Base-by-base conservation (phyloP, 495 filamentous ascomycete species). In the Podospora pseudocomata region DNA sequence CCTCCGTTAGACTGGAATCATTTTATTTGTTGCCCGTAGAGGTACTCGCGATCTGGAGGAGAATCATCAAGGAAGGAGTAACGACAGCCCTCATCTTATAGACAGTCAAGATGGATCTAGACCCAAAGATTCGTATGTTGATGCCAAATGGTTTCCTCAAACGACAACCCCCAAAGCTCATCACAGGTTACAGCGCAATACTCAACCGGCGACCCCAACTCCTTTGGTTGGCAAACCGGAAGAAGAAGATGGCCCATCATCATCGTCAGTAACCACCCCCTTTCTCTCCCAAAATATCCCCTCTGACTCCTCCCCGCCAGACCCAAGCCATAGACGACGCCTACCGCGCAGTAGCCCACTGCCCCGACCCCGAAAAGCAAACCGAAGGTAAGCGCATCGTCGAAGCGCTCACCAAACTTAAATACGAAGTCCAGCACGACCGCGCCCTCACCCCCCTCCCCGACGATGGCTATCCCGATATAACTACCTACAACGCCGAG, bases 381-480 rank as follows among this genome's bases (percentile, higher is more conserved):
- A 85, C 85, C 28, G 95, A 99, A 73, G 95, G 95, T 68, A 97
- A 97, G 80, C 81, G 77, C 68, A 95, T 99, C 68, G 85, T 96
- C 53, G 88, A 89, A 76, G 86, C 90, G 64, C 82, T 99, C 2
- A 90, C 91, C 16, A 87, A 85, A 73, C 83, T 99, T 69, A 99
- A 99, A 80, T 97, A 98, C 80, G 94, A 99, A 81, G 78, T 97
- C 57, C 95, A 97, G 75, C 95, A 99, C 77, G 87, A 97, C 75
- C 86, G 93, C 56, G 82, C 88, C 69, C 77, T 99, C 73, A 92
- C 85, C 93, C 92, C 93, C 9, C 81, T 99, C 3, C 81, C 80
- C 23, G 93, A 98, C 71, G 95, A 98, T 77, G 92, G 92, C 26
- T 76, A 85, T 58, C 78, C 86, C 16, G 95, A 96, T 75, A 87